Conservation (phyloP, 2,329 filamentous ascomycete genomes). For the Penicillium sp. region DNA sequence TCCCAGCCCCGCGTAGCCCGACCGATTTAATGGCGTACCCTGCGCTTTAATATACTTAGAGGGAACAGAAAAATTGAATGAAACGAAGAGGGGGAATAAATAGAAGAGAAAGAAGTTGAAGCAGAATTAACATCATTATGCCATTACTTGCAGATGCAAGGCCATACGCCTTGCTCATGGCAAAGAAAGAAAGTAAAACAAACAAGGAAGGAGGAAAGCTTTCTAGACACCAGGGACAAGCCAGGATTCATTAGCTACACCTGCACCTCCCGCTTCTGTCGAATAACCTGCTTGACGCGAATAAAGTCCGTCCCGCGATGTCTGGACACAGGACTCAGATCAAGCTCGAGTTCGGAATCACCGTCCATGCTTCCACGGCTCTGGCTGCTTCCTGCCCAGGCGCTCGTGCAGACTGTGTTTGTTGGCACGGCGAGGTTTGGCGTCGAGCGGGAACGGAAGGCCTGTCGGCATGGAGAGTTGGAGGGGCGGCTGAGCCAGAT, state of each 20-base stretch:
- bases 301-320: slow-evolving; percentile 29
- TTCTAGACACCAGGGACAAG: not conserved
- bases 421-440: slow-evolving; percentile 25
- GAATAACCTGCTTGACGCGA: slow-evolving; percentile 40
- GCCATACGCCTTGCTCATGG: not conserved
- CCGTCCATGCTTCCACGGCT: slow-evolving; percentile 32
- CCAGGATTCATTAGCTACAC: slow-evolving; percentile 8
- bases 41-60: not conserved
- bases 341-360: not conserved
- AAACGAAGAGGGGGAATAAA: not conserved
- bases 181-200: not conserved
- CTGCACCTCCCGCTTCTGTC: slow-evolving; percentile 37
- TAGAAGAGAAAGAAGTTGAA: not conserved
- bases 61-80: not conserved
- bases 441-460: slow-evolving; percentile 21
- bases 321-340: slow-evolving; percentile 6
- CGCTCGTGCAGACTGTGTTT: slow-evolving; percentile 36
- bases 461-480: slow-evolving; percentile 14
- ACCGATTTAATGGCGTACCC: not conserved
- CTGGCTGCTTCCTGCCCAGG: slow-evolving; percentile 36
- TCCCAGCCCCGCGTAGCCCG: no score
- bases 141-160: not conserved
- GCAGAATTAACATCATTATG: not conserved
- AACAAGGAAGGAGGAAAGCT: not conserved
- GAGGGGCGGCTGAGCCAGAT: slow-evolving; percentile 20